Evolutionary conservation across 352 stramenopile genomes (phyloP), one percentile per base, ranked within the genome.

Genomic region (Pythium oligandrum): DNA sequence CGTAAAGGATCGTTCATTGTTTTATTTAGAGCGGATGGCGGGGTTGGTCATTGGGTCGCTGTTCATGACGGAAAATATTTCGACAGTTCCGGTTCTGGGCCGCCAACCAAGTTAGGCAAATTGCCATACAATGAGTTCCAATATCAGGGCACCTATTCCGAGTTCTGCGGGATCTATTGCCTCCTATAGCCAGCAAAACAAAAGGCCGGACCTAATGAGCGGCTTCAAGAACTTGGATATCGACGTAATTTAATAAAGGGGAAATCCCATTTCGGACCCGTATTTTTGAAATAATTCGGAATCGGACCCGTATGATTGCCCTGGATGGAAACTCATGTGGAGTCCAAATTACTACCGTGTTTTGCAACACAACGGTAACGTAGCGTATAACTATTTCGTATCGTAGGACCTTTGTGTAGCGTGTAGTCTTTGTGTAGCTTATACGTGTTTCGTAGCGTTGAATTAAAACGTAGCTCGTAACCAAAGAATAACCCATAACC

Each of bases 21-120:
- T 44, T 26, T 60, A 48, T 44, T 60, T 32, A 3, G 53, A 44
- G n/a, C 9, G 39, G 6, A 42, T 17, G 7, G 17, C 32, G 53
- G 53, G 2, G 34, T 60, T 37, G 53, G 53, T 6, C 53, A 60
- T 60, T 60, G 53, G 52, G 17, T 11, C n/a, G 38, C 37, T 12
- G 10, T 40, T 9, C n/a, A 52, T 47, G 39, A 52, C 40, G n/a
- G 33, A 7, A 30, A 51, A 52, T 59, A 48, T 10, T 59, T 59
- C 7, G 52, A 59, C 7, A 35, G 4, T 26, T 52, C 39, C 2
- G 43, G 44, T 35, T n/a, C 42, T 6, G 52, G 52, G 1, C 35
- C 43, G 11, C 51, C 52, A 8, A 59, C 17, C 6, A 40, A 30
- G 3, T 11, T 59, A 1, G 44, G 44, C 2, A 42, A 6, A 48